phyloP scores from a whole-genome alignment of 495 filamentous ascomycete species.

The Entonaema liquescens region DNA sequence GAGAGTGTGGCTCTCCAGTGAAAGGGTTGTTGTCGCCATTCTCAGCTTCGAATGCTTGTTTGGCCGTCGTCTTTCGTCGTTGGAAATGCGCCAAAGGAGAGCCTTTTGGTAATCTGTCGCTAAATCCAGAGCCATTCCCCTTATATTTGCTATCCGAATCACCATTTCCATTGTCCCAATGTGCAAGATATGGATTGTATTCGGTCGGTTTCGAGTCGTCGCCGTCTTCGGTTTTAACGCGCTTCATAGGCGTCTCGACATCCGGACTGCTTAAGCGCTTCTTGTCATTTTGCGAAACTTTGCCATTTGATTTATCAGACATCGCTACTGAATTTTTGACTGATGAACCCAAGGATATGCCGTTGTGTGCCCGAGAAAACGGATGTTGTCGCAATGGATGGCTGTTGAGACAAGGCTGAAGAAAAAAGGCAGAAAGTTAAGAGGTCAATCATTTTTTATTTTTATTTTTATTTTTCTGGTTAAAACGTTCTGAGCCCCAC shows the following conservation, averaged over 20 bases:
- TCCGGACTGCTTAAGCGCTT: slow-evolving; percentile 40
- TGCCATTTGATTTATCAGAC: slow-evolving; percentile 5
- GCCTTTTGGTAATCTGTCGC: slow-evolving; percentile 43
- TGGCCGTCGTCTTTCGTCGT: slow-evolving; percentile 83
- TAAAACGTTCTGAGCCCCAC: not conserved
- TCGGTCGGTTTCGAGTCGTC: slow-evolving; percentile 49
- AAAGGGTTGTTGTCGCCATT: slow-evolving; percentile 87
- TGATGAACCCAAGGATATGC: not conserved
- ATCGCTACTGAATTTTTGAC: not conserved
- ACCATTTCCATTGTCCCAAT: slow-evolving; percentile 74
- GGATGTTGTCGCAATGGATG: not conserved
- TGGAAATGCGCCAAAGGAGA: slow-evolving; percentile 70
- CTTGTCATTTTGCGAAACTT: slow-evolving; percentile 25
- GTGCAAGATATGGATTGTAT: slow-evolving; percentile 88
- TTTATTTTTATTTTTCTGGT: slow-evolving; percentile 13
- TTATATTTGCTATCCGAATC: slow-evolving; percentile 51
- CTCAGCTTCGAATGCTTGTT: slow-evolving; percentile 75
- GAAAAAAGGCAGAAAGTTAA: slow-evolving; percentile 11
- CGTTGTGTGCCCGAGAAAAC: not conserved
- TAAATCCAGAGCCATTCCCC: slow-evolving; percentile 47
- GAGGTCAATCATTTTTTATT: slow-evolving; percentile 5
- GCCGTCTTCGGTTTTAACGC: slow-evolving; percentile 47
- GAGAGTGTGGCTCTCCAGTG: slow-evolving; percentile 76
- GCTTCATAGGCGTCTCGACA: slow-evolving; percentile 33
- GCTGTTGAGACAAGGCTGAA: slow-evolving; percentile 26